Conservation (phyloP, 164 flowering plant genomes). For the Chloranthus sessilifolius region DNA sequence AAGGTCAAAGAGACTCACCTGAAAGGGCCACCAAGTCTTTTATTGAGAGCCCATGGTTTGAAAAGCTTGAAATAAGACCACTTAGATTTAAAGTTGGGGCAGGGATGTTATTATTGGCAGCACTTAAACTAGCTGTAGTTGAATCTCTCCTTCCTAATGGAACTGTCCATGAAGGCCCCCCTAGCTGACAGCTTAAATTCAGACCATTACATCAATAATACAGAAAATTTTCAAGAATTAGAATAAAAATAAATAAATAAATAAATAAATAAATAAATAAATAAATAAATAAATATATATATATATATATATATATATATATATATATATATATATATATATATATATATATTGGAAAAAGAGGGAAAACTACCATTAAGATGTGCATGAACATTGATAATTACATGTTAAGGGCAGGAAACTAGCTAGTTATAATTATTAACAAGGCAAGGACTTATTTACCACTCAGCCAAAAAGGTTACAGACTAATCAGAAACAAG, state of each 20-base stretch:
- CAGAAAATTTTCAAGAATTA: neutral
- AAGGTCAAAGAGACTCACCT: slow-evolving; percentile 5
- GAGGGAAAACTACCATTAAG: too few relatives aligned
- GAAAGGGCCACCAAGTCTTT: slow-evolving; percentile 27
- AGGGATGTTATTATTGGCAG: slow-evolving; percentile 20
- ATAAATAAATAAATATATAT: neutral
- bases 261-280: neutral
- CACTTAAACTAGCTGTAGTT: slow-evolving; percentile 18
- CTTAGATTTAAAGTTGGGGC: slow-evolving; percentile 12
- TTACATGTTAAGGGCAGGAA: too few relatives aligned
- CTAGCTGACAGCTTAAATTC: slow-evolving; percentile 15
- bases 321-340: too few relatives aligned
- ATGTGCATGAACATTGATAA: too few relatives aligned
- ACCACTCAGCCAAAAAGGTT: too few relatives aligned
- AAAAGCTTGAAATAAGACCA: slow-evolving; percentile 11
- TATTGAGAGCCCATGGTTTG: slow-evolving; percentile 9
- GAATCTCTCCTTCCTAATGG: slow-evolving; percentile 29
- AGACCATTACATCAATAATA: neutral
- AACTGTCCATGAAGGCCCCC: slow-evolving; percentile 26
- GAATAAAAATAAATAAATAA: neutral
- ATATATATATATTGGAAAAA: too few relatives aligned
- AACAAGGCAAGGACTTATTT: too few relatives aligned
- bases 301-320: too few relatives aligned
- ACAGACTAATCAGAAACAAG: too few relatives aligned
- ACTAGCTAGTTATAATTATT: too few relatives aligned